Percentiles rank a stretch among this genome's conserved stretches.
These are phyloP conservation scores for Malassezia nana DNA, from an alignment of 1,284 basidiomycete species.

Conservation along the genomic window DNA sequence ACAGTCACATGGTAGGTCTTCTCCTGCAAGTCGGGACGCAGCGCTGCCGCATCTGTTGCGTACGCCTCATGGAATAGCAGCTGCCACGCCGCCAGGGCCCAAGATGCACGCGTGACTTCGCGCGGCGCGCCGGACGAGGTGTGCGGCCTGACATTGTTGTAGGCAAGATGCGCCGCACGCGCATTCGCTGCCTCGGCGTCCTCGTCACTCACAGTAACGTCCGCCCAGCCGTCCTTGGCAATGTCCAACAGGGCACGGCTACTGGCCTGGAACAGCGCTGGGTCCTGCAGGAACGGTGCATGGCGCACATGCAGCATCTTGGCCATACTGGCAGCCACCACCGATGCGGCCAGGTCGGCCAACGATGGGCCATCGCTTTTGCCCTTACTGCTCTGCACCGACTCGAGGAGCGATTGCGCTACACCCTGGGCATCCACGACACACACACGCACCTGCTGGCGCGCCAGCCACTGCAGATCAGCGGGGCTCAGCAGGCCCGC, in stretches of 20 bases:
- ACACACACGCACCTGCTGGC: conserved; percentile 29
- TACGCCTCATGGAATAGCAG: conserved; percentile 48
- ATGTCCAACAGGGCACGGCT: conserved; percentile 15
- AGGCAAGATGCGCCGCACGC: conserved; percentile 33
- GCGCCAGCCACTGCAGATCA: conserved; percentile 38
- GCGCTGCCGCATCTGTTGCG: conserved; percentile 23
- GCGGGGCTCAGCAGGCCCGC: conserved; percentile 34
- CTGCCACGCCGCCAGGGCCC: conserved; percentile 46
- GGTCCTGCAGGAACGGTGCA: neutral
- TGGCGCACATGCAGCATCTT: neutral
- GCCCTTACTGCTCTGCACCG: conserved; percentile 29
- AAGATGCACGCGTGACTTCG: conserved; percentile 28
- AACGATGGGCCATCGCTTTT: conserved; percentile 30
- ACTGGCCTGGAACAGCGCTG: conserved; percentile 20
- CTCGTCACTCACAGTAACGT: conserved; percentile 15
- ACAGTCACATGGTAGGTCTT: conserved; percentile 88
- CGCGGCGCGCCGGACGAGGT: conserved; percentile 23
- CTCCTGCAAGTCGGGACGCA: conserved; percentile 73
- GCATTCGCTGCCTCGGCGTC: conserved; percentile 28
- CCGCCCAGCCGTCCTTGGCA: neutral
- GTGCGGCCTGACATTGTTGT: conserved; percentile 35
- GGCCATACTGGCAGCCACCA: conserved; percentile 24
- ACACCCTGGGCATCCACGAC: conserved; percentile 35
- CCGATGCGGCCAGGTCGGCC: conserved; percentile 32
- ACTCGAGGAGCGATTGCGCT: conserved; percentile 26